Evolutionary conservation across 2,329 filamentous ascomycete genomes (phyloP).

Genomic region (Xylaria hypoxylon): DNA sequence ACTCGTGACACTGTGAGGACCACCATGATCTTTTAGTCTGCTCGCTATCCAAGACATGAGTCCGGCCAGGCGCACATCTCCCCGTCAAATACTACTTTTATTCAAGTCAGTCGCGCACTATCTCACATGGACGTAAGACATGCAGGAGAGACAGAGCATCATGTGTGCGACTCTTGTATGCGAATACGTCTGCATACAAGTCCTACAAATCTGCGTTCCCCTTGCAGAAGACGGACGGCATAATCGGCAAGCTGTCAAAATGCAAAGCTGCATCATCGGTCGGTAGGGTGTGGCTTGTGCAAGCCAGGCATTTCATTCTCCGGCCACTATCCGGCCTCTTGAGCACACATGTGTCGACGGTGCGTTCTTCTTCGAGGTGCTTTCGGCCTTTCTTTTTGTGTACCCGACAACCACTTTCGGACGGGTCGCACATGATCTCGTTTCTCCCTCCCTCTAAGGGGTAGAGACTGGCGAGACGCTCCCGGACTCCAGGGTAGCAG

Average conservation of each 20-base stretch:
- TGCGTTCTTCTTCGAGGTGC: constrained; percentile 3
- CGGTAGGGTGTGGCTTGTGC: constrained; percentile 13
- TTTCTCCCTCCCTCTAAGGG: constrained; percentile 26
- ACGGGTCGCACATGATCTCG: constrained; percentile 28
- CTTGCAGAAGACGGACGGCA: constrained; percentile 30
- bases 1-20: constrained; percentile 7
- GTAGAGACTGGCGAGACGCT: constrained; percentile 35
- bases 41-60: constrained; percentile 11
- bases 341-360: constrained; percentile 15
- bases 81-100: neutral
- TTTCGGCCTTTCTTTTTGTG: constrained; percentile 33
- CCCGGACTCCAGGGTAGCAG: constrained; percentile 19
- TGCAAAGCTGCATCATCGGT: constrained; percentile 20
- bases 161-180: neutral
- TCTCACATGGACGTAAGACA: constrained; percentile 39
- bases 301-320: constrained; percentile 2
- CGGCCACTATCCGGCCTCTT: too few species aligned
- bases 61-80: constrained; percentile 7
- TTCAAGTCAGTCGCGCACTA: constrained; percentile 18
- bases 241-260: constrained; percentile 31
- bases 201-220: constrained; percentile 11
- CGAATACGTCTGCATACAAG: constrained; percentile 11
- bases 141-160: constrained; percentile 16
- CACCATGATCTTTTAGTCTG: neutral
- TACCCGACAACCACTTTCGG: constrained; percentile 19